A percentile compares a stretch with the other conserved stretches of the same genome.
These are phyloP conservation scores for Sarocladium kiliense DNA, from an alignment of 2,329 filamentous ascomycete genomes.

Conservation along the genomic window DNA sequence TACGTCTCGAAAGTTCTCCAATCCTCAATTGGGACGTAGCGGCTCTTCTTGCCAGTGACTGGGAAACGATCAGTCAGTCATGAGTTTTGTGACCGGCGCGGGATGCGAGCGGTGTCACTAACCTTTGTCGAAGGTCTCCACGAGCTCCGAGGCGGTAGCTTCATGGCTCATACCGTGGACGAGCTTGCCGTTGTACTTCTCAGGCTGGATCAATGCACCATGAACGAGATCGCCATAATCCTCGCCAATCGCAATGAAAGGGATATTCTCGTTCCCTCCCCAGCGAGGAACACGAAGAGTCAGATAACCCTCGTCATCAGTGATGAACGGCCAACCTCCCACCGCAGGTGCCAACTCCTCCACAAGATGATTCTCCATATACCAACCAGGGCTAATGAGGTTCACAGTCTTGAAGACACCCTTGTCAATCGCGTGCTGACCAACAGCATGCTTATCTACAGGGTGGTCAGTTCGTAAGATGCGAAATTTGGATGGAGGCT, in stretches of 20 bases:
- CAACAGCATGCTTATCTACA: slow-evolving; percentile 32
- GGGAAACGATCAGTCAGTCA: slow-evolving; percentile 3
- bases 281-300: slow-evolving; percentile 30
- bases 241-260: slow-evolving; percentile 31
- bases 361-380: slow-evolving; percentile 34
- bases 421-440: slow-evolving; percentile 28
- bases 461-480: neutral
- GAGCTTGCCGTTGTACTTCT: slow-evolving; percentile 27
- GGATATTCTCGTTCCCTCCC: slow-evolving; percentile 31
- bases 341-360: slow-evolving; percentile 27
- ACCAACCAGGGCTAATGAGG: slow-evolving; percentile 34
- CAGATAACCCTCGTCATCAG: slow-evolving; percentile 29
- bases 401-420: slow-evolving; percentile 28
- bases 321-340: slow-evolving; percentile 33
- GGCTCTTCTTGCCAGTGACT: slow-evolving; percentile 27
- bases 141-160: slow-evolving; percentile 22
- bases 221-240: slow-evolving; percentile 43
- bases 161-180: slow-evolving; percentile 33
- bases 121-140: slow-evolving; percentile 27
- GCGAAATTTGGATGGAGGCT: neutral
- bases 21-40: slow-evolving; percentile 22
- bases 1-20: slow-evolving; percentile 28
- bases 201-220: slow-evolving; percentile 34
- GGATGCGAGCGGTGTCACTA: neutral
- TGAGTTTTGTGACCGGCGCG: neutral